Evolutionary conservation across 257 asterid species (phyloP), one percentile per base, ranked within the genome.

Genomic region (Paulownia fortunei): DNA sequence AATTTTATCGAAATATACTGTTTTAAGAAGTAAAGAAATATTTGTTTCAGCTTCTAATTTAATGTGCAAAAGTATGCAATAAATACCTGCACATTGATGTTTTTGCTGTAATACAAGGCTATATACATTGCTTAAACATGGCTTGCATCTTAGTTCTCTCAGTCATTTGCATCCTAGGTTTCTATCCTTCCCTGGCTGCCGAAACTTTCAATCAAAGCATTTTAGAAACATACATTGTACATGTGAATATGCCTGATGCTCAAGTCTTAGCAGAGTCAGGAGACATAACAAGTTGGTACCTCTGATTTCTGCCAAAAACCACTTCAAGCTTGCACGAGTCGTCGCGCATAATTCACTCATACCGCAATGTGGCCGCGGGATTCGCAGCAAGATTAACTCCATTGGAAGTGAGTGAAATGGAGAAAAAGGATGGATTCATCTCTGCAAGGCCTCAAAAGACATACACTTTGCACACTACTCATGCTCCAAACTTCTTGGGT

Each of bases 401-500:
- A 0, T 39, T 11, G 24, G 78, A 80, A 59, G 52, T 75, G 39
- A 19, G n/a, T 23, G 81, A 69, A 61, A 66, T 80, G 72, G 56
- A 74, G 46, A 74, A 67, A 54, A 80, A 41, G 52, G 76, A 66
- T 1, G 84, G 84, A 4, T 80, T 73, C 8, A 6, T 74, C 65
- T 27, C 56, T 0, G 84, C 84, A 13, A 36, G 64, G 27, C 77
- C 77, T 8, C 72, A 74, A 9, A 66, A 55, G 37, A 58, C 13
- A 8, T 42, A 24, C 12, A 10, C 80, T 6, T 32, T 74, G 56
- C 84, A 80, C 15, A 80, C 84, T 16, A 80, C 84, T 24, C 84
- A 74, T 27, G 13, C 65, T 68, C 84, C 80, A 0, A 68, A 37
- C 18, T 80, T 80, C 67, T 80, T 80, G 73, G 84, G 84, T 8